Evolutionary conservation across 2,329 filamentous ascomycete genomes (phyloP).

Genomic region (Cordyceps militaris): DNA sequence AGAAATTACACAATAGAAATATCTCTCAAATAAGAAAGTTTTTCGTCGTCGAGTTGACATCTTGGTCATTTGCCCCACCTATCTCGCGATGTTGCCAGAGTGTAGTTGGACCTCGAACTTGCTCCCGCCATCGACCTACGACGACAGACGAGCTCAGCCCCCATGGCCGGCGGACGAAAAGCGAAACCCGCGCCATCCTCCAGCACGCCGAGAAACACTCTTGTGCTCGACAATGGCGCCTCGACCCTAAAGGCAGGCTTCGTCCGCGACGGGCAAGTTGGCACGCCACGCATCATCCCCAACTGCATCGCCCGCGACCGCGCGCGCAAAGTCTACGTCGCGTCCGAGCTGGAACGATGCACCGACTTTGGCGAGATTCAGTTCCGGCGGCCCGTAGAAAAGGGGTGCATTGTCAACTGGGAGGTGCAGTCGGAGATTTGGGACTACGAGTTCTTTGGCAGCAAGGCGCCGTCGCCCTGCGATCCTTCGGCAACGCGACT

Average conservation of each 20-base stretch:
- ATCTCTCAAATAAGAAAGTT: background rate
- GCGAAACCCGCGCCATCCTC: slow-evolving; percentile 41
- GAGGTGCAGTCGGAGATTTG: slow-evolving; percentile 93
- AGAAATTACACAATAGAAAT: background rate
- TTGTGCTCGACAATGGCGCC: slow-evolving; percentile 90
- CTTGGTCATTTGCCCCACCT: background rate
- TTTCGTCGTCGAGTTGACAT: background rate
- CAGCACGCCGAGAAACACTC: slow-evolving; percentile 55
- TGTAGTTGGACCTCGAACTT: background rate
- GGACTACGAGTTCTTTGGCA: slow-evolving; percentile 79
- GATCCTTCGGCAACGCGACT: slow-evolving; percentile 78
- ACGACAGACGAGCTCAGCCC: background rate
- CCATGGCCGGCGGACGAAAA: slow-evolving; percentile 44
- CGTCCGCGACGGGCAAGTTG: slow-evolving; percentile 39
- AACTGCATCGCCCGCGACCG: slow-evolving; percentile 86
- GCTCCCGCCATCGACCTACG: background rate
- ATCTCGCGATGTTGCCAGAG: background rate
- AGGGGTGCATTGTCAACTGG: slow-evolving; percentile 94
- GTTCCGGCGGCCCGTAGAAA: slow-evolving; percentile 85
- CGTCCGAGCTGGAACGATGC: slow-evolving; percentile 69
- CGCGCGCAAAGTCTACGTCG: slow-evolving; percentile 71
- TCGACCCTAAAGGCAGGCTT: slow-evolving; percentile 89
- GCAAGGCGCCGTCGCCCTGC: slow-evolving; percentile 58
- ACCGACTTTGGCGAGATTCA: slow-evolving; percentile 83
- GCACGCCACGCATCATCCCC: slow-evolving; percentile 65